Evolutionary conservation across 2,329 filamentous ascomycete species (phyloP).

Genomic region (Cercospora sesami): DNA sequence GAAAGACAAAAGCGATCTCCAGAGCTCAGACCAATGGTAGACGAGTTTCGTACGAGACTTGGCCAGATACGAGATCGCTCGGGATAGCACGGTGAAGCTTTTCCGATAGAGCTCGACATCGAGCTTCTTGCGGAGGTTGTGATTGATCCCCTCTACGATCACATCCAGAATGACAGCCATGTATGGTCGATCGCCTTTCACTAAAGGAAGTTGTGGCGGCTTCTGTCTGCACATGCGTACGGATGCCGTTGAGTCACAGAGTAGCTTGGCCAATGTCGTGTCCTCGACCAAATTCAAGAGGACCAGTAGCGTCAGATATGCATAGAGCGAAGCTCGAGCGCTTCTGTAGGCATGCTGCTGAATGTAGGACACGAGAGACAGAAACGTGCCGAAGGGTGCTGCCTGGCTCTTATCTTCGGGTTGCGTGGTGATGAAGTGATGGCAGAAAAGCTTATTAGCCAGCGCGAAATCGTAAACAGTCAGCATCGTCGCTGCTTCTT

Average conservation of each 20-base stretch:
- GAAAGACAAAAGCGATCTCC: conserved; percentile 82
- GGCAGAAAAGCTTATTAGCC: conserved; percentile 92
- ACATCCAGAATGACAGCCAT: conserved; percentile 78
- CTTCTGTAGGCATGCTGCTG: conserved; percentile 91
- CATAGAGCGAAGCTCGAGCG: conserved; percentile 73
- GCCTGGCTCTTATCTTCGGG: conserved; percentile 38
- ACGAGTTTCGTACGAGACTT: conserved; percentile 74
- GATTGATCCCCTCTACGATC: conserved; percentile 86
- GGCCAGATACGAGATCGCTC: conserved; percentile 80
- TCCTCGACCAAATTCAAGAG: conserved; percentile 87
- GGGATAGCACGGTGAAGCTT: conserved; percentile 76
- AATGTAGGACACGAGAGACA: conserved; percentile 89
- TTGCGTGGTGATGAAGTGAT: conserved; percentile 66
- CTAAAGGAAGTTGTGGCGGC: conserved; percentile 77
- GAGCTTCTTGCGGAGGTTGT: conserved; percentile 83
- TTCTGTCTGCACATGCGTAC: conserved; percentile 88
- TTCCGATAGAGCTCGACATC: conserved; percentile 73
- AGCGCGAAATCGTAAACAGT: conserved; percentile 91
- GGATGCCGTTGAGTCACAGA: conserved; percentile 73
- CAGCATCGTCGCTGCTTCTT: conserved; percentile 76
- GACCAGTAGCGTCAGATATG: conserved; percentile 80
- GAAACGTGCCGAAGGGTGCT: conserved; percentile 69
- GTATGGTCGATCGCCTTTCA: conserved; percentile 68
- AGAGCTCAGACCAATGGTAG: conserved; percentile 96
- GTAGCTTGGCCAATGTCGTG: conserved; percentile 72